Base-by-base conservation (phyloP, 495 filamentous ascomycete genomes). In the Penicillium turbatum region DNA sequence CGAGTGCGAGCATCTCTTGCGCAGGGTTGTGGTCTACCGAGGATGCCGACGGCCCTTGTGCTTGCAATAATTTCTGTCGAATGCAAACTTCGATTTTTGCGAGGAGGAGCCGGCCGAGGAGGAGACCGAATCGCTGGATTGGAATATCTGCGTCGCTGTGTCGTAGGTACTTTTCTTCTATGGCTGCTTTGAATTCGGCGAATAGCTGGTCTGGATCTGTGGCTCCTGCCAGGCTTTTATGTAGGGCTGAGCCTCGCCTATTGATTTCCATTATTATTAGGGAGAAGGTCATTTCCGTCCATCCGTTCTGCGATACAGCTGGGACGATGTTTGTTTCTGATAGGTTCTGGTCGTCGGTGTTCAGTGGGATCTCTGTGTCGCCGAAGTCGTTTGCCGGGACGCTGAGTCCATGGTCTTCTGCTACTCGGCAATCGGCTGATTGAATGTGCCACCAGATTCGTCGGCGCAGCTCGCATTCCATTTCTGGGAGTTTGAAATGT, bases 371-470 rank as follows among this genome's bases (percentile, higher is more conserved):
- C 2, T 60, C 48, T 1, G 64, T 62, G 34, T 72, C 66, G 34
- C 56, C 58, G 35, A 41, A 29, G 24, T 55, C 48, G 32, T 59
- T 55, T 53, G 56, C 69, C 52, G 52, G 59, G 9, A 57, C 56
- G 31, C 41, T 57, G 8, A 53, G 70, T 30, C 71, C 73, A 60
- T 77, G 74, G 63, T 59, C 74, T 40, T 59, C 76, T 34, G 54
- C 64, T 43, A 53, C 69, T 17, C 73, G 74, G 59, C 48, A 65
- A 60, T 61, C 65, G 27, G 70, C 49, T 4, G 65, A 41, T 16
- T 60, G 57, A 26, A 77, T 59, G 29, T 69, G 66, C 66, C 76
- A 76, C 69, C 75, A 76, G n/a, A 72, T 39, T 21, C 72, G 71
- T 21, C 71, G 61, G 16, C 77, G 71, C 29, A 75, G 62, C 48